Evolutionary conservation across 140 eudicot genomes (phyloP).

Genomic region (Cichorium intybus): DNA sequence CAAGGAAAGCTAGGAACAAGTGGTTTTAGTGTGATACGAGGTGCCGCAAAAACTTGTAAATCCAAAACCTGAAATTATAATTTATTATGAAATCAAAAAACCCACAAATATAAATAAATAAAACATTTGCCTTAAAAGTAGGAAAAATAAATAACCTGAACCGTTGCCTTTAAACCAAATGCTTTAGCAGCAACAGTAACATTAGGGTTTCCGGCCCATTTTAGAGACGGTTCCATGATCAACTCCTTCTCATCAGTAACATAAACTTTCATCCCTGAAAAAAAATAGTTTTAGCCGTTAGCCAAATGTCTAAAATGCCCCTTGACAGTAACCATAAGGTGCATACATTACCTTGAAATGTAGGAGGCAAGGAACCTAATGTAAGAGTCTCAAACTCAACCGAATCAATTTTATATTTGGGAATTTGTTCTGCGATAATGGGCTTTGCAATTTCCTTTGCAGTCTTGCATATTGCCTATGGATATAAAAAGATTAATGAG

Average conservation of each 20-base stretch:
- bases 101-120: background rate
- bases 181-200: constrained; percentile 77
- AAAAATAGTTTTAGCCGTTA: background rate
- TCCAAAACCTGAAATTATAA: constrained; percentile 70
- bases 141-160: constrained; percentile 56
- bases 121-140: background rate
- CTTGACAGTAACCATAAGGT: background rate
- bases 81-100: background rate
- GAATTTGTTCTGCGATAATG: constrained; percentile 96
- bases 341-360: constrained; percentile 80
- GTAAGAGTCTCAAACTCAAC: constrained; percentile 82
- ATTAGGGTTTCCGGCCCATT: constrained; percentile 98
- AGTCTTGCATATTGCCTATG: constrained; percentile 92
- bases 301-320: background rate
- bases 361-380: constrained; percentile 91
- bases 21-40: constrained; percentile 95
- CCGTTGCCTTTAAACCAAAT: constrained; percentile 91
- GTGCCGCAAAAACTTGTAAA: constrained; percentile 86
- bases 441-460: constrained; percentile 88
- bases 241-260: constrained; percentile 91
- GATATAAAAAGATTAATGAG: constrained; percentile 1
- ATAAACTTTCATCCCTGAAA: constrained; percentile 91
- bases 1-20: constrained; percentile 99
- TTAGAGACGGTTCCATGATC: constrained; percentile 93
- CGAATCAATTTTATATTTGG: constrained; percentile 85